phyloP scores from a whole-genome alignment of 2,329 filamentous ascomycete species.

The Periglandula ipomoeae region DNA sequence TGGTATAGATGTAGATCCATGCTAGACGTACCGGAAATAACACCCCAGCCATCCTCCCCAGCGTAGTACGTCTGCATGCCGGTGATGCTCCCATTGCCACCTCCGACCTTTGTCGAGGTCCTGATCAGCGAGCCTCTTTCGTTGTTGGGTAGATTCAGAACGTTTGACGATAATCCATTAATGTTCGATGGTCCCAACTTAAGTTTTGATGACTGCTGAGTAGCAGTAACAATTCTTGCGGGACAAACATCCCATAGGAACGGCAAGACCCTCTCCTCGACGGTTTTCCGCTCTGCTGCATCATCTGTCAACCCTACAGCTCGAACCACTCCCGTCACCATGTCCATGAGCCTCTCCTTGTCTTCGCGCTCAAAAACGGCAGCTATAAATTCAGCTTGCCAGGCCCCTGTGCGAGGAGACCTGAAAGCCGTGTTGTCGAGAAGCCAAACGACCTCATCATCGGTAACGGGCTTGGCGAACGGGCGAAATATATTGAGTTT shows the following conservation, averaged over 20 bases:
- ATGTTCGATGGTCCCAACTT: constrained; percentile 60
- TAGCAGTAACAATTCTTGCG: constrained; percentile 56
- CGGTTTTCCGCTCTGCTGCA: constrained; percentile 47
- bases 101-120: constrained; percentile 40
- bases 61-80: constrained; percentile 67
- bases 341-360: constrained; percentile 55
- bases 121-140: constrained; percentile 37
- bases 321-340: constrained; percentile 62
- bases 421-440: constrained; percentile 83
- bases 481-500: constrained; percentile 41
- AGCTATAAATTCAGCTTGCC: constrained; percentile 76
- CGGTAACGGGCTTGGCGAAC: constrained; percentile 44
- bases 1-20: too few relatives aligned
- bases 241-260: constrained; percentile 72
- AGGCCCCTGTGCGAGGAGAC: constrained; percentile 37
- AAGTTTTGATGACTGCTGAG: constrained; percentile 40
- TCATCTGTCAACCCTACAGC: constrained; percentile 57
- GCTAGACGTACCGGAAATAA: constrained; percentile 66
- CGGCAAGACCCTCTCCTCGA: constrained; percentile 61
- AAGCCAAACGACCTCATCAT: constrained; percentile 72
- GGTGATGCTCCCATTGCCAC: constrained; percentile 43
- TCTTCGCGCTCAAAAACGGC: constrained; percentile 70
- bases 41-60: constrained; percentile 68
- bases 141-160: constrained; percentile 40
- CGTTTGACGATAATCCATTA: constrained; percentile 63